Percentiles rank a stretch among this genome's conserved stretches.
Conservation (phyloP, 2,329 filamentous ascomycete genomes). For the Xylariales sp. region DNA sequence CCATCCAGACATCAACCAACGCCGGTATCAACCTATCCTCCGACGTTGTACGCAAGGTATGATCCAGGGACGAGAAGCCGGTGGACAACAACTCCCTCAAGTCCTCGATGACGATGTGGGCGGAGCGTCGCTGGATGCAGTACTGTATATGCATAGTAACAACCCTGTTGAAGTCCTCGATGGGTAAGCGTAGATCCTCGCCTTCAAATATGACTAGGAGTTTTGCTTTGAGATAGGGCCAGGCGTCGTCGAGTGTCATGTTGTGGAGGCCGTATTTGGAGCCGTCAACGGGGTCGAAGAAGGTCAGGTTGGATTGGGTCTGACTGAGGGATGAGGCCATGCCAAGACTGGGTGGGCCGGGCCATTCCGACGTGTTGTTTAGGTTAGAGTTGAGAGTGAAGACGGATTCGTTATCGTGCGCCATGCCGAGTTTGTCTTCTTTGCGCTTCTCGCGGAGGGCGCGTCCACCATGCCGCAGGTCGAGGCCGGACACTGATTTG, state of each 20-base stretch:
- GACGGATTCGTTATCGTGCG: conserved; percentile 48
- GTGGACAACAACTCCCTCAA: conserved; percentile 69
- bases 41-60: conserved; percentile 70
- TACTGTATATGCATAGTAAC: conserved; percentile 75
- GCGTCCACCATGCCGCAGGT: conserved; percentile 71
- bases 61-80: conserved; percentile 82
- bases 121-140: conserved; percentile 68
- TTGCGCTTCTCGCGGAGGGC: conserved; percentile 77
- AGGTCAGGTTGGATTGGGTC: conserved; percentile 35
- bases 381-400: conserved; percentile 25
- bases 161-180: conserved; percentile 78
- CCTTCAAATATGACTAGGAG: conserved; percentile 76
- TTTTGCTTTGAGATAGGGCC: conserved; percentile 74
- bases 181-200: conserved; percentile 71
- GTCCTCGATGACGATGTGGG: conserved; percentile 70
- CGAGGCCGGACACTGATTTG: conserved; percentile 77
- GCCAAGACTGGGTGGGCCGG: conserved; percentile 45
- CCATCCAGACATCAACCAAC: conserved; percentile 89
- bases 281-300: conserved; percentile 48
- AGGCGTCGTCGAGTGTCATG: conserved; percentile 73
- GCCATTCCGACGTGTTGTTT: conserved; percentile 42
- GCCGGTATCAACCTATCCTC: conserved; percentile 88
- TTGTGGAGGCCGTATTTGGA: conserved; percentile 62
- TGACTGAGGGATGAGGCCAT: conserved; percentile 29
- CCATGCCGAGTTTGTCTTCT: conserved; percentile 53